Evolutionary conservation across 1,284 basidiomycete genomes (phyloP).

Genomic region (Fomitopsis betulina): DNA sequence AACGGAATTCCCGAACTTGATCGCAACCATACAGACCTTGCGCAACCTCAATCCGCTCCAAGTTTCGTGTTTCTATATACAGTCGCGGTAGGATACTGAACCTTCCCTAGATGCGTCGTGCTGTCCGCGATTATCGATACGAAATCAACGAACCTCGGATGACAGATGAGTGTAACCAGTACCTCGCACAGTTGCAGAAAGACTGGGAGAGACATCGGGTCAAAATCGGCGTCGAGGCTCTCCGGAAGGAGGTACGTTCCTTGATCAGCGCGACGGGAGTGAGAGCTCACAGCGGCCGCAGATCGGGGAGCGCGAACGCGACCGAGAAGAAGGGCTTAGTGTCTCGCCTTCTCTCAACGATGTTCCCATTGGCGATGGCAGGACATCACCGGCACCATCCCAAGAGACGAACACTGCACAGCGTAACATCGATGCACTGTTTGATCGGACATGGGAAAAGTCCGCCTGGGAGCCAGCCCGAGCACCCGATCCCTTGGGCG

Average conservation of each 20-base stretch:
- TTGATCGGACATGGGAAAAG: constrained; percentile 62
- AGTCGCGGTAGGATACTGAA: not conserved
- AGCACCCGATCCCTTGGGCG: constrained; percentile 79
- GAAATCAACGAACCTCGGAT: constrained; percentile 91
- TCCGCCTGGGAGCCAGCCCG: constrained; percentile 72
- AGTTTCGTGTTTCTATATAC: constrained; percentile 31
- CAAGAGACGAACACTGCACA: constrained; percentile 36
- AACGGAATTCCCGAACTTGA: constrained; percentile 80
- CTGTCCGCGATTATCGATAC: constrained; percentile 91
- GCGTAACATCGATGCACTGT: constrained; percentile 71
- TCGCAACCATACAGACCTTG: constrained; percentile 88
- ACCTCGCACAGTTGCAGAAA: constrained; percentile 89
- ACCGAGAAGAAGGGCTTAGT: constrained; percentile 46
- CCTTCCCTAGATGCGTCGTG: constrained; percentile 73
- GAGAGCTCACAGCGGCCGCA: constrained; percentile 24
- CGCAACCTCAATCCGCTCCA: constrained; percentile 88
- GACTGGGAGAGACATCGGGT: constrained; percentile 93
- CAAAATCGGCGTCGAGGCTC: constrained; percentile 73
- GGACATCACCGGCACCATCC: constrained; percentile 18
- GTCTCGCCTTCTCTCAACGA: constrained; percentile 44
- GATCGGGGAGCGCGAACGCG: constrained; percentile 63
- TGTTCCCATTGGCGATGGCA: constrained; percentile 29
- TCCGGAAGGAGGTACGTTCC: constrained; percentile 66
- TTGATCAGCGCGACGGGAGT: too few relatives aligned
- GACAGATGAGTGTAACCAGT: constrained; percentile 93